Conservation (phyloP, 441 rosid species). For the Pelargonium australe region DNA sequence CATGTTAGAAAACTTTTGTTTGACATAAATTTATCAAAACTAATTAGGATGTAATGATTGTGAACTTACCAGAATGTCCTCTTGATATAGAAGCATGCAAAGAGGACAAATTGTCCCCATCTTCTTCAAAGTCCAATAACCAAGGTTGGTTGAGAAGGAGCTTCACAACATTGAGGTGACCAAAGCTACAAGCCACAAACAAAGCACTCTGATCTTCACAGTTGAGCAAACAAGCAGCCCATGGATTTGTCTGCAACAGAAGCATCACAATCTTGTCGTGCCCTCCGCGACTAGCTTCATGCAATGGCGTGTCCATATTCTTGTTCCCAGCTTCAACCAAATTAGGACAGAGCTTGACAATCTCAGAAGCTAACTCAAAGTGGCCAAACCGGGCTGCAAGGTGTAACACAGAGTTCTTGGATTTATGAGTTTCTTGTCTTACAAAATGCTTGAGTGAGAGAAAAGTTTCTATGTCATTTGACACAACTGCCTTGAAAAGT, state of each 20-base stretch:
- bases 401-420: conserved; percentile 18
- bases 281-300: conserved; percentile 30
- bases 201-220: conserved; percentile 15
- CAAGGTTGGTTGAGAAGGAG: conserved; percentile 19
- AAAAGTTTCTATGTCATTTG: too few species aligned
- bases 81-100: conserved; percentile 17
- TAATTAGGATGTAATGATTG: background rate
- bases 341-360: conserved; percentile 20
- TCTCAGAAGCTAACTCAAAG: conserved; percentile 18
- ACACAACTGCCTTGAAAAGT: too few species aligned
- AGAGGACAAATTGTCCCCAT: conserved; percentile 11
- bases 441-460: too few species aligned
- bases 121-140: conserved; percentile 20
- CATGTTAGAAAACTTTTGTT: too few species aligned
- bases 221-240: conserved; percentile 23
- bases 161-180: conserved; percentile 22
- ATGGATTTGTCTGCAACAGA: conserved; percentile 19
- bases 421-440: too few species aligned
- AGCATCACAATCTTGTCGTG: conserved; percentile 14
- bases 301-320: conserved; percentile 25
- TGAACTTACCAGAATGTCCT: conserved; percentile 22
- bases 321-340: conserved; percentile 21
- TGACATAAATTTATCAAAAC: too few species aligned
- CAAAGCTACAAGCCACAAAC: conserved; percentile 24
- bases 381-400: conserved; percentile 23